Evolutionary conservation across 331 rosid genomes (phyloP).

Genomic region (Spiraea crenata): DNA sequence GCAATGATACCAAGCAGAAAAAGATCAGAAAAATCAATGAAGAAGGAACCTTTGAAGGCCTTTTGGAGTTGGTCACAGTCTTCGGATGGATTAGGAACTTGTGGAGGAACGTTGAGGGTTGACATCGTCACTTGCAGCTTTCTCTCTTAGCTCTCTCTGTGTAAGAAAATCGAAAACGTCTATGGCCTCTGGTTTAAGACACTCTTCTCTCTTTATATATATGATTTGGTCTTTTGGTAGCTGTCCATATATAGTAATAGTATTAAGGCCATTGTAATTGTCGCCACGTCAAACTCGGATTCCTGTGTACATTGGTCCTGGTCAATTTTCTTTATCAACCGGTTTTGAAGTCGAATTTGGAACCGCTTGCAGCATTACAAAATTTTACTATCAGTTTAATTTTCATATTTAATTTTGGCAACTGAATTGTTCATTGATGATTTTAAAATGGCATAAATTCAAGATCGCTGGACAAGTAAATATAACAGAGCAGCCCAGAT

Average conservation of each 20-base stretch:
- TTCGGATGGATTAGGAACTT: constrained; percentile 20
- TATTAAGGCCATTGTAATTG: background rate
- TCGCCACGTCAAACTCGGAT: constrained; percentile 2
- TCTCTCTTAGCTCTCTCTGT: background rate
- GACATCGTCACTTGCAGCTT: constrained; percentile 14
- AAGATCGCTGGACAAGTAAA: no score
- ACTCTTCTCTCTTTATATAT: background rate
- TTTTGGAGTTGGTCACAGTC: constrained; percentile 48
- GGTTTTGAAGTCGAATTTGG: no score
- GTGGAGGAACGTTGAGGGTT: constrained; percentile 26
- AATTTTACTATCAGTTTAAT: no score
- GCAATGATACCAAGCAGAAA: background rate
- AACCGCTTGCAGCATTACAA: no score
- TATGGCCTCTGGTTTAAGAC: background rate
- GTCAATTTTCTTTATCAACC: background rate
- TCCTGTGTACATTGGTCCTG: background rate
- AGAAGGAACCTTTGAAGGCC: constrained; percentile 51
- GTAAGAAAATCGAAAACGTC: background rate
- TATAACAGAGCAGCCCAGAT: no score
- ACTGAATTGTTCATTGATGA: no score
- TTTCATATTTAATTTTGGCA: no score
- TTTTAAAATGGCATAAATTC: no score
- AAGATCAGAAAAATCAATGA: background rate
- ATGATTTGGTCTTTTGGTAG: background rate
- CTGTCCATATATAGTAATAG: background rate